Conservation (phyloP, 2,329 filamentous ascomycete species). For the Thelonectria discophora region DNA sequence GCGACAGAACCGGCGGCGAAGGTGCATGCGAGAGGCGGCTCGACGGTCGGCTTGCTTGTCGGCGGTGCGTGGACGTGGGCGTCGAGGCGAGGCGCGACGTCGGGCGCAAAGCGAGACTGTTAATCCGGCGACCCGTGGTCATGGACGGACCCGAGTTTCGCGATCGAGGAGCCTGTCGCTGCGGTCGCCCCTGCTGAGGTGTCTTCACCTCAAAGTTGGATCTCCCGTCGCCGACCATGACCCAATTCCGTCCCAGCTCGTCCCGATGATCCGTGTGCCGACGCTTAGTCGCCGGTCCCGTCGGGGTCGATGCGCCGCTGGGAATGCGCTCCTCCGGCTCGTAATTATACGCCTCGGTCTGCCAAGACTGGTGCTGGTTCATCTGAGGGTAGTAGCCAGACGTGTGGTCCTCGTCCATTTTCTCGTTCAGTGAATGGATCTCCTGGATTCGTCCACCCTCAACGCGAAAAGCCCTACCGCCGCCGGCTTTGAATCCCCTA, state of each 20-base stretch:
- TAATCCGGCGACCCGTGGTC: constrained; percentile 55
- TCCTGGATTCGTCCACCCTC: constrained; percentile 36
- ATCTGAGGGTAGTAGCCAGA: constrained; percentile 48
- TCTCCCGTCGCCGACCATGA: constrained; percentile 65
- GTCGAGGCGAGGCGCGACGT: constrained; percentile 42
- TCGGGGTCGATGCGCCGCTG: constrained; percentile 53
- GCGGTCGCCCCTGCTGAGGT: constrained; percentile 40
- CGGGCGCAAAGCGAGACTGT: constrained; percentile 45
- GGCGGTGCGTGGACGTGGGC: constrained; percentile 39
- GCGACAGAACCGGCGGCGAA: constrained; percentile 29
- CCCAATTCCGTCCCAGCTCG: constrained; percentile 74
- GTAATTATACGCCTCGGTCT: constrained; percentile 21
- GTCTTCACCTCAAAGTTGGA: constrained; percentile 34
- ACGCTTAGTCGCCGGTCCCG: constrained; percentile 60
- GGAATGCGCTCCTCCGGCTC: constrained; percentile 43
- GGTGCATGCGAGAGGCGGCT: constrained; percentile 54
- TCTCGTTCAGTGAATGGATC: constrained; percentile 27
- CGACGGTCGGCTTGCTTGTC: constrained; percentile 45
- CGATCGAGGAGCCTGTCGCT: constrained; percentile 42
- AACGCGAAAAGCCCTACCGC: constrained; percentile 75
- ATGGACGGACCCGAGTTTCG: constrained; percentile 46
- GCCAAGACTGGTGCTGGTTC: constrained; percentile 27
- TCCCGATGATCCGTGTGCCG: constrained; percentile 63
- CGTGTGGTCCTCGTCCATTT: constrained; percentile 36
- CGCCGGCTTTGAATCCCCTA: constrained; percentile 86